A percentile compares a stretch with the other conserved stretches of the same genome.
phyloP scores from a whole-genome alignment of 139 green algal species.

The Closterium sp. region DNA sequence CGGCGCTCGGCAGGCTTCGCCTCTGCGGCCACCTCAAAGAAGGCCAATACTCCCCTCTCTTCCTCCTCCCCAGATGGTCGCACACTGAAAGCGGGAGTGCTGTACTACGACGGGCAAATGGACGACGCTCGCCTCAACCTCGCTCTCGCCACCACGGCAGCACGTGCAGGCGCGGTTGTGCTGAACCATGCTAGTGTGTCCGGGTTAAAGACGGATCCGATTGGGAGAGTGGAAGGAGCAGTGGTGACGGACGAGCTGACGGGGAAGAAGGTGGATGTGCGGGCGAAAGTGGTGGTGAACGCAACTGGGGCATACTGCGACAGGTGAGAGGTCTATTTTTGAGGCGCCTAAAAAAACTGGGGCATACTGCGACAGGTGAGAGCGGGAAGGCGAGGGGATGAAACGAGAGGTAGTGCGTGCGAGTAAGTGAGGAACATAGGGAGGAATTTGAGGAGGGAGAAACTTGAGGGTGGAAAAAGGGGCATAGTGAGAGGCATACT shows the following conservation, averaged over 20 bases:
- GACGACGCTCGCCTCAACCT: slow-evolving; percentile 89
- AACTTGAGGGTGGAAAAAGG: background rate
- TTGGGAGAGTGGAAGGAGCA: slow-evolving; percentile 58
- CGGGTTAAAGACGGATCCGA: slow-evolving; percentile 53
- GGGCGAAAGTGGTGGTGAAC: slow-evolving; percentile 84
- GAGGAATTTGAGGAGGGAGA: background rate
- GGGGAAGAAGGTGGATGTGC: slow-evolving; percentile 57
- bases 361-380: no score
- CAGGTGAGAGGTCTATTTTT: slow-evolving; percentile 21
- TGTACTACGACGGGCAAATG: slow-evolving; percentile 93
- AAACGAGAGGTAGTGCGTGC: background rate
- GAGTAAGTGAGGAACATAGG: background rate
- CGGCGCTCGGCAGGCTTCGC: background rate
- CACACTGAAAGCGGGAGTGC: slow-evolving; percentile 78
- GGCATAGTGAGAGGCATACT: no score
- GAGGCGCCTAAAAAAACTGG: background rate
- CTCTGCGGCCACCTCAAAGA: no score
- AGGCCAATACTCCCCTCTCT: background rate
- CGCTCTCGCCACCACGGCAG: slow-evolving; percentile 82
- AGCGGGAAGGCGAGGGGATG: background rate
- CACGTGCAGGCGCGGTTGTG: slow-evolving; percentile 76
- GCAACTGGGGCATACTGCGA: slow-evolving; percentile 84
- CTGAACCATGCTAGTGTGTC: slow-evolving; percentile 80
- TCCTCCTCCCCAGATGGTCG: background rate
- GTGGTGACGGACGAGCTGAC: slow-evolving; percentile 67